Percentiles rank a stretch among this genome's conserved stretches.
These are phyloP conservation scores for Cutaneotrichosporon sp. DNA, from an alignment of 1,284 basidiomycete species.

Conservation along the genomic window DNA sequence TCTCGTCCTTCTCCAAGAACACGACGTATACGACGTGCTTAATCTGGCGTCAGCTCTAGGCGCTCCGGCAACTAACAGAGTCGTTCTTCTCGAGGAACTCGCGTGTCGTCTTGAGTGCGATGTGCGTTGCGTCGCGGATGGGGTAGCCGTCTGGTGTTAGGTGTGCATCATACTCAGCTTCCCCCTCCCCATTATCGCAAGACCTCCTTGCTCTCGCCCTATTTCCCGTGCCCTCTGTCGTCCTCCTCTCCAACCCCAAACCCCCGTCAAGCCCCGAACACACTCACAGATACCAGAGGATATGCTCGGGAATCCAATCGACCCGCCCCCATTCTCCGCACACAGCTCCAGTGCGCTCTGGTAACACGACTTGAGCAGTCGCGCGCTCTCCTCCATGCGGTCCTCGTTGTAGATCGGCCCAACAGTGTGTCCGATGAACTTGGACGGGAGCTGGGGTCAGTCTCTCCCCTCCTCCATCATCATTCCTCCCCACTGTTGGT, in stretches of 20 bases:
- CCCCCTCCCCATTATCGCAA: background rate
- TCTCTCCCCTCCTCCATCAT: background rate
- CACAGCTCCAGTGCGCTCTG: constrained; percentile 64
- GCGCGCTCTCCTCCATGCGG: constrained; percentile 57
- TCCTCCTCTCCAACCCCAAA: too few relatives aligned
- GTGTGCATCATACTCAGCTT: background rate
- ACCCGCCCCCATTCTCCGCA: constrained; percentile 61
- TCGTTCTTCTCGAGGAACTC: constrained; percentile 38
- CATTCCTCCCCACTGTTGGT: background rate
- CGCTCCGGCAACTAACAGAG: constrained; percentile 24
- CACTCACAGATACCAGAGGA: constrained; percentile 49
- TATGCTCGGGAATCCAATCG: constrained; percentile 60
- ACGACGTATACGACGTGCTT: constrained; percentile 48
- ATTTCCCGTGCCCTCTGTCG: too few relatives aligned
- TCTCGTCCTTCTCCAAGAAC: constrained; percentile 44
- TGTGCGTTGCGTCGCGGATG: constrained; percentile 45
- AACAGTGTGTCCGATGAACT: constrained; percentile 83
- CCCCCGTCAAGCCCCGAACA: too few relatives aligned
- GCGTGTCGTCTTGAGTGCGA: constrained; percentile 45
- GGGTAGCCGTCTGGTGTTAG: constrained; percentile 50
- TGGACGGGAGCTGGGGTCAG: constrained; percentile 55
- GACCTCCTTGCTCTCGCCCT: too few relatives aligned
- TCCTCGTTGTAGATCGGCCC: constrained; percentile 70
- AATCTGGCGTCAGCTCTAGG: constrained; percentile 31
- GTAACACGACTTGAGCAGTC: constrained; percentile 72